Percentiles rank a stretch among this genome's conserved stretches.
phyloP scores from a whole-genome alignment of 31 red algal genomes.

The Porphyra umbilicalis region DNA sequence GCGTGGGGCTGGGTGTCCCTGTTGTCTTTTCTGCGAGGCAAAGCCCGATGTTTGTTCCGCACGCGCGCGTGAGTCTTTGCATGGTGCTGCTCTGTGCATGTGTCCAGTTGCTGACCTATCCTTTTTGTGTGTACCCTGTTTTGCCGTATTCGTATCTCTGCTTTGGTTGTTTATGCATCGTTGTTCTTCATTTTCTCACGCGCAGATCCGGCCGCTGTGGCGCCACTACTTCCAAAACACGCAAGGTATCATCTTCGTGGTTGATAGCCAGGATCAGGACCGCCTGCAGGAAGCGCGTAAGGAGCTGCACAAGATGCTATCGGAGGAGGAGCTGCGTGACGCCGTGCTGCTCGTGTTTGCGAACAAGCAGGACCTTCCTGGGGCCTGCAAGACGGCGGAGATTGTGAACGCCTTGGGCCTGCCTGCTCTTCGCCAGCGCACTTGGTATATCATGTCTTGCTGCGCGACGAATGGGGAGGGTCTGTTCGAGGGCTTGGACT shows the following conservation, averaged over 20 bases:
- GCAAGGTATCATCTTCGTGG: constrained; percentile 98
- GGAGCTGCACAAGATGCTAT: constrained; percentile 99
- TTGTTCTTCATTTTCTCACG: too few species aligned
- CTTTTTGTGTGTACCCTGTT: background rate
- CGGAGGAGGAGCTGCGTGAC: constrained; percentile 94
- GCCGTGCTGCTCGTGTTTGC: constrained; percentile 94
- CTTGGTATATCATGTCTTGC: constrained; percentile 97
- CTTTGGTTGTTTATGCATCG: background rate
- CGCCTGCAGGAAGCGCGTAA: constrained; percentile 94
- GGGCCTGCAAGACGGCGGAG: constrained; percentile 78
- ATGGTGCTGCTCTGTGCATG: too few species aligned
- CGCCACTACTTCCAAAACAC: constrained; percentile 99
- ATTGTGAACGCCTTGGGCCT: constrained; percentile 87
- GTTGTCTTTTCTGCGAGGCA: too few species aligned
- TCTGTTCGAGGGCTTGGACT: constrained; percentile 97
- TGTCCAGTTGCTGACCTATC: too few species aligned
- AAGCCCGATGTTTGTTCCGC: too few species aligned
- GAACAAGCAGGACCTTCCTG: constrained; percentile 99
- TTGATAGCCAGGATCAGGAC: constrained; percentile 99
- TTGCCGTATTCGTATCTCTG: background rate
- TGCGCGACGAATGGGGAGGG: constrained; percentile 99
- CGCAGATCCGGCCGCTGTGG: constrained; percentile 41
- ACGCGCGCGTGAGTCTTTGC: too few species aligned
- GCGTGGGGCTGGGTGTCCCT: too few species aligned
- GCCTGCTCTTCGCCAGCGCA: constrained; percentile 80